A percentile compares a stretch with the other conserved stretches of the same genome.
phyloP scores from a whole-genome alignment of 495 filamentous ascomycete genomes.

The Neurospora sp. region DNA sequence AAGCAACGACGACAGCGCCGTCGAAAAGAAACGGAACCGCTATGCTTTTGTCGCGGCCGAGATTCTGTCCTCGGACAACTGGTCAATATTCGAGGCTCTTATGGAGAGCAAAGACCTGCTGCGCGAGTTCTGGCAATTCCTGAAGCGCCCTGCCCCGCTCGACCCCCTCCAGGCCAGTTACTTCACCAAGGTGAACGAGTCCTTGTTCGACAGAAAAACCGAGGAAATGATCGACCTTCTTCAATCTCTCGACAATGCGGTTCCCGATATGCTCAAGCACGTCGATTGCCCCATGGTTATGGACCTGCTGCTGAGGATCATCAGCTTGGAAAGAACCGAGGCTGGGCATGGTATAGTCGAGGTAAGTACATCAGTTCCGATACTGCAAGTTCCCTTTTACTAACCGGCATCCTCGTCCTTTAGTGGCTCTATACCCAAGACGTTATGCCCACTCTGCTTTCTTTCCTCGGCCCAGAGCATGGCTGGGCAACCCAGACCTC shows the following conservation, averaged over 20 bases:
- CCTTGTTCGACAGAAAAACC: slow-evolving; percentile 92
- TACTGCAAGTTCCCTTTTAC: neutral
- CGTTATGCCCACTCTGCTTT: slow-evolving; percentile 80
- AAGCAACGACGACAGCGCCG: slow-evolving; percentile 48
- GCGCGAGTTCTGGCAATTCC: slow-evolving; percentile 81
- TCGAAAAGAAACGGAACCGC: slow-evolving; percentile 79
- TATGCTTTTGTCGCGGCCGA: slow-evolving; percentile 90
- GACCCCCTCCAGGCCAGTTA: slow-evolving; percentile 92
- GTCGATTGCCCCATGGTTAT: slow-evolving; percentile 98
- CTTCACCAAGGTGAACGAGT: slow-evolving; percentile 97
- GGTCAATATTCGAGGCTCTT: slow-evolving; percentile 87
- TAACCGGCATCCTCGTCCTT: neutral
- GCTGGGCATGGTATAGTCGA: slow-evolving; percentile 90
- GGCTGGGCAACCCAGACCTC: slow-evolving; percentile 86
- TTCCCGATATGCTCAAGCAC: slow-evolving; percentile 80
- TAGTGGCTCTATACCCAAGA: slow-evolving; percentile 91
- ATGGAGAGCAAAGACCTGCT: slow-evolving; percentile 73
- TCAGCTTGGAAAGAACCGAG: slow-evolving; percentile 89
- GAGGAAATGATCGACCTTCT: slow-evolving; percentile 89
- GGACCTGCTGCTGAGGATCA: slow-evolving; percentile 95
- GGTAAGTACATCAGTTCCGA: slow-evolving; percentile 39
- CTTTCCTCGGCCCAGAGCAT: slow-evolving; percentile 74
- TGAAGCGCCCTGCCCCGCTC: slow-evolving; percentile 67
- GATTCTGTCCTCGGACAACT: slow-evolving; percentile 89
- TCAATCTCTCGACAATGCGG: slow-evolving; percentile 68